Base-by-base conservation (phyloP, 306 rosid genomes). In the Prunus mongolica region DNA sequence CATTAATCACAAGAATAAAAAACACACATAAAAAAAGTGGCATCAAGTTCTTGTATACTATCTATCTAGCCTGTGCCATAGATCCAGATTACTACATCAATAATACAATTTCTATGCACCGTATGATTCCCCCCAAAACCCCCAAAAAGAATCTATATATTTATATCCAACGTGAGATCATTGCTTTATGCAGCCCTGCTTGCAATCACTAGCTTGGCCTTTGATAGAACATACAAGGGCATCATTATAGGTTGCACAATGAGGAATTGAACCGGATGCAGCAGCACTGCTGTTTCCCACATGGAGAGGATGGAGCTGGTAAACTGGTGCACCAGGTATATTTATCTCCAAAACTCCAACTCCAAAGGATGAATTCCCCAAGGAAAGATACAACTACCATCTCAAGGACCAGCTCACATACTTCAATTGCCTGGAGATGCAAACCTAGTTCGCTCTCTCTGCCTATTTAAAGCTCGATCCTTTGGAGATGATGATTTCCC, bases 401-500 rank as follows among this genome's bases (percentile, higher is more conserved):
- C 69, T 54, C n/a, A 41, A 76, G 67, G 44, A 75, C 76, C 34
- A 71, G 71, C 67, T 76, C 49, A 78, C 76, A 81, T 50, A 63
- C 67, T 78, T 85, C 85, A 89, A 85, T 87, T 80, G 22, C 87
- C 79, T 55, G 99, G 98, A 72, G 99, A 89, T 69, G 99, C 97
- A 88, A 96, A 96, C 87, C 99, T 84, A 66, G 97, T 89, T 72
- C 86, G 74, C 65, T 94, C 98, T 86, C 97, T 88, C 80, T 81
- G 97, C 82, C 88, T 76, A 81, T 85, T 83, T 45, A 83, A 65
- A 70, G 88, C 87, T 81, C 91, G 90, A 79, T 92, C 97, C 81
- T 92, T 96, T 46, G 99, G 99, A 55, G 99, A 96, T 34, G 88
- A 92, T 65, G 93, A 88, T 87, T 92, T 95, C 25, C 92, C 95